A percentile compares a stretch with the other conserved stretches of the same genome.
Conservation (phyloP, 495 filamentous ascomycete genomes). For the Tuber borchii region DNA sequence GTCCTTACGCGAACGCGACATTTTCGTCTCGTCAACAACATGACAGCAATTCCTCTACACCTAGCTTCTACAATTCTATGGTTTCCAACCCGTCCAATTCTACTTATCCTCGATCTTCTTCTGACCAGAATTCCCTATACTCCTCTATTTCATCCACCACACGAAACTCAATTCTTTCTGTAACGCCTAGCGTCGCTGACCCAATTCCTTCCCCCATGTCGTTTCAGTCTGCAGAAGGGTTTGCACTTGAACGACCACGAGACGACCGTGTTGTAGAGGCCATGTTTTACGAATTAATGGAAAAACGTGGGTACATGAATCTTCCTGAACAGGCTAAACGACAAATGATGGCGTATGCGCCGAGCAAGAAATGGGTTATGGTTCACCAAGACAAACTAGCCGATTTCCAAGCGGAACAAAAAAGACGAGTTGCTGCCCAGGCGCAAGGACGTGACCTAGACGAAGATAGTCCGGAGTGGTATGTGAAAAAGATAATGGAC, state of each 20-base stretch:
- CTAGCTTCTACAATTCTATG: slow-evolving; percentile 24
- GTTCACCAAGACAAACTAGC: slow-evolving; percentile 91
- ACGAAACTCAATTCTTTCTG: slow-evolving; percentile 54
- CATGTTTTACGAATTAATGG: slow-evolving; percentile 88
- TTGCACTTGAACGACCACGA: slow-evolving; percentile 63
- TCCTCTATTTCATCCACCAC: slow-evolving; percentile 55
- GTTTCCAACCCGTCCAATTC: slow-evolving; percentile 28
- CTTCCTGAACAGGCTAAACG: slow-evolving; percentile 89
- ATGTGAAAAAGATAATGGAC: slow-evolving; percentile 93
- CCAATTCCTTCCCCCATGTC: slow-evolving; percentile 45
- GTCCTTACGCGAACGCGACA: slow-evolving; percentile 27
- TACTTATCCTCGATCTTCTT: slow-evolving; percentile 20
- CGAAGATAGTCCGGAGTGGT: slow-evolving; percentile 96
- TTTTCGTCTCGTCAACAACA: slow-evolving; percentile 23
- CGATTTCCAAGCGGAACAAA: slow-evolving; percentile 91
- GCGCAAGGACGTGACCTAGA: slow-evolving; percentile 64
- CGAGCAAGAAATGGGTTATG: slow-evolving; percentile 93
- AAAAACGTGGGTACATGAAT: slow-evolving; percentile 93
- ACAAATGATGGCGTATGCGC: slow-evolving; percentile 90
- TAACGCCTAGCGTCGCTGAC: slow-evolving; percentile 46
- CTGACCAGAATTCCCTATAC: slow-evolving; percentile 34
- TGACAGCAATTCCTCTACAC: slow-evolving; percentile 8
- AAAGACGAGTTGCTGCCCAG: slow-evolving; percentile 65
- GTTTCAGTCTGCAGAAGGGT: slow-evolving; percentile 52
- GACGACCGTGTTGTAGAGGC: slow-evolving; percentile 86